Conservation (phyloP, 768 basidiomycete genomes). For the Mycena galopus region DNA sequence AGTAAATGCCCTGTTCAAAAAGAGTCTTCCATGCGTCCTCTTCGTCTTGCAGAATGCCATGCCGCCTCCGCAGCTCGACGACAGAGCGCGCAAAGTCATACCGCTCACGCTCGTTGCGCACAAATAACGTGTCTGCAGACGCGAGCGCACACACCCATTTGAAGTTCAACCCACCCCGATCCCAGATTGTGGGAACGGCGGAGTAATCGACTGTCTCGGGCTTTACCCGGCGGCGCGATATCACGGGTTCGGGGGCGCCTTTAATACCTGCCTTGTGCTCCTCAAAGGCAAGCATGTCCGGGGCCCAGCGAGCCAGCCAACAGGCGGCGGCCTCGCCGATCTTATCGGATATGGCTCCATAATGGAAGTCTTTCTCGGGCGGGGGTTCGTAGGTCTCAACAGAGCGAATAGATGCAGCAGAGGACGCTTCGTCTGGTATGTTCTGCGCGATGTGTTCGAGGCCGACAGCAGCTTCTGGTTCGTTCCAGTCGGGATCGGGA, state of each 20-base stretch:
- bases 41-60: conserved; percentile 68
- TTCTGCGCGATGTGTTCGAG: conserved; percentile 75
- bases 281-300: conserved; percentile 80
- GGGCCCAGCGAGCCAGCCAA: conserved; percentile 91
- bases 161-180: conserved; percentile 79
- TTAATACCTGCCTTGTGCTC: conserved; percentile 49
- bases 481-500: conserved; percentile 48
- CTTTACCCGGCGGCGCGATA: conserved; percentile 38
- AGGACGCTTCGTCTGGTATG: conserved; percentile 50
- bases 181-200: conserved; percentile 72
- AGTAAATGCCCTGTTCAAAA: conserved; percentile 86
- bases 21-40: conserved; percentile 78
- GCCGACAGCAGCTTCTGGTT: conserved; percentile 75
- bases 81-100: conserved; percentile 84
- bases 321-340: conserved; percentile 91
- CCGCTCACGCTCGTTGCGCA: conserved; percentile 81
- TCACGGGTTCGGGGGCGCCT: background rate
- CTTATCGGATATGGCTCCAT: conserved; percentile 92
- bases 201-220: conserved; percentile 37
- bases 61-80: conserved; percentile 77
- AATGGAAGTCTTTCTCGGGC: conserved; percentile 66
- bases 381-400: conserved; percentile 32
- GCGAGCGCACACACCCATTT: conserved; percentile 81
- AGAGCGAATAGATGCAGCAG: conserved; percentile 25
- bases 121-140: conserved; percentile 84